Percentiles rank a stretch among this genome's conserved stretches.
These are phyloP conservation scores for Rhodotorula sp. DNA, from an alignment of 1,284 basidiomycete genomes.

Conservation along the genomic window DNA sequence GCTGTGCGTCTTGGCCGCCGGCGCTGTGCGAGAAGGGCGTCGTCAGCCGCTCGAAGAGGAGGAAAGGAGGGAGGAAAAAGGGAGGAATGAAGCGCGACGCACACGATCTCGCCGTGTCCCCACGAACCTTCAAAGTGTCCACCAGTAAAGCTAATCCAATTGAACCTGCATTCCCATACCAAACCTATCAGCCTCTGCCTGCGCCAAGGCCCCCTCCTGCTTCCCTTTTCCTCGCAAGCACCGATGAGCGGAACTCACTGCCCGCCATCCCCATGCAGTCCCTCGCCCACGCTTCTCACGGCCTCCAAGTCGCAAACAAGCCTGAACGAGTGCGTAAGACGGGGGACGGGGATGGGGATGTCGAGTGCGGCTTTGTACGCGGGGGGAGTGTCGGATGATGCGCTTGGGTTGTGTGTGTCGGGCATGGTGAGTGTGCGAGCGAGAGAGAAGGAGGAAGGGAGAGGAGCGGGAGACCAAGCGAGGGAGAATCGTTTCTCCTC, in stretches of 20 bases:
- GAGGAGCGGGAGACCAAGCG: too few species aligned
- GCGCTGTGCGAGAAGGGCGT: background rate
- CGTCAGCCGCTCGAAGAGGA: background rate
- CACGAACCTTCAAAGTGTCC: constrained; percentile 26
- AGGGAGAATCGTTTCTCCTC: background rate
- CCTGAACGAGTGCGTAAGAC: constrained; percentile 28
- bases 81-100: background rate
- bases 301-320: constrained; percentile 38
- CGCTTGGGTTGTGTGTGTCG: background rate
- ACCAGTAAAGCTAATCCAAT: constrained; percentile 39
- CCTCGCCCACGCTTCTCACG: constrained; percentile 27
- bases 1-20: constrained; percentile 37
- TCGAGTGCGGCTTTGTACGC: constrained; percentile 12
- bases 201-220: background rate
- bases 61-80: background rate
- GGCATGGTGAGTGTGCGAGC: too few species aligned
- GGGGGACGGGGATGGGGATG: constrained; percentile 24
- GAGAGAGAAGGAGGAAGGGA: background rate
- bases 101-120: constrained; percentile 29
- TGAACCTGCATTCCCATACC: constrained; percentile 2
- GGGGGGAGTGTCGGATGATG: background rate
- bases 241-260: constrained; percentile 19
- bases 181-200: background rate
- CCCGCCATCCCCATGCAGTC: constrained; percentile 27
- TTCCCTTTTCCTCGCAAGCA: background rate